Evolutionary conservation across 169 alveolate species (phyloP).

Genomic region (Plasmodium coatneyi): DNA sequence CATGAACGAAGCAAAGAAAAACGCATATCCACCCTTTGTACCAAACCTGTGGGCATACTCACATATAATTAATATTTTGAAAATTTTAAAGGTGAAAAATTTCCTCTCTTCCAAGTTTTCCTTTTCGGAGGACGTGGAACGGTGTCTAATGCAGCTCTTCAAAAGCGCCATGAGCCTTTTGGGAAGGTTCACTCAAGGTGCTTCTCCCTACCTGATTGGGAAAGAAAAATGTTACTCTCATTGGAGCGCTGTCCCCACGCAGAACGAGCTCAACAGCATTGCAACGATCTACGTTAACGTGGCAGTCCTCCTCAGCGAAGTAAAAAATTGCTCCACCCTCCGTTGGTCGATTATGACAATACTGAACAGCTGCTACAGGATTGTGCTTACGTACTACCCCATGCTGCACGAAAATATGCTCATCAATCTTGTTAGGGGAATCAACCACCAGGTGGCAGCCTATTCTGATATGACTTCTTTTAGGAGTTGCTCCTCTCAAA

Average conservation of each 20-base stretch:
- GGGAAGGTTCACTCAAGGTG: neutral
- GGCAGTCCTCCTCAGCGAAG: slow-evolving; percentile 10
- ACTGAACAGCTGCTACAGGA: neutral
- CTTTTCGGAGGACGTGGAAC: slow-evolving; percentile 1
- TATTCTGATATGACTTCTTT: neutral
- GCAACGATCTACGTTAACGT: slow-evolving; percentile 21
- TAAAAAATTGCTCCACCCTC: neutral
- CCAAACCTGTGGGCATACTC: slow-evolving; percentile 27
- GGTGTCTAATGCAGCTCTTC: neutral
- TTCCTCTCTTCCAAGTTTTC: neutral
- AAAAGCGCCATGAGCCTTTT: neutral
- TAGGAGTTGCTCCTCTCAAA: neutral
- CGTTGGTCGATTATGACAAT: neutral
- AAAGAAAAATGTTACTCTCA: neutral
- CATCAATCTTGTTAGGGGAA: slow-evolving; percentile 20
- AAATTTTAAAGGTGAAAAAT: slow-evolving; percentile 20
- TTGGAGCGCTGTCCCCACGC: neutral
- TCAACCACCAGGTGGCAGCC: slow-evolving; percentile 1
- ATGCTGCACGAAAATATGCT: slow-evolving; percentile 31
- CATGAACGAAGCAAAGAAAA: neutral
- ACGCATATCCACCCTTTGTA: neutral
- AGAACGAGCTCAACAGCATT: slow-evolving; percentile 48
- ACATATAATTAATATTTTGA: slow-evolving; percentile 24
- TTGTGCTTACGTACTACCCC: neutral
- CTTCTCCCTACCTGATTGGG: neutral